Percentiles rank a stretch among this genome's conserved stretches.
Evolutionary conservation across 2,329 filamentous ascomycete species (phyloP).

Genomic region (Dactylellina leptospora): DNA sequence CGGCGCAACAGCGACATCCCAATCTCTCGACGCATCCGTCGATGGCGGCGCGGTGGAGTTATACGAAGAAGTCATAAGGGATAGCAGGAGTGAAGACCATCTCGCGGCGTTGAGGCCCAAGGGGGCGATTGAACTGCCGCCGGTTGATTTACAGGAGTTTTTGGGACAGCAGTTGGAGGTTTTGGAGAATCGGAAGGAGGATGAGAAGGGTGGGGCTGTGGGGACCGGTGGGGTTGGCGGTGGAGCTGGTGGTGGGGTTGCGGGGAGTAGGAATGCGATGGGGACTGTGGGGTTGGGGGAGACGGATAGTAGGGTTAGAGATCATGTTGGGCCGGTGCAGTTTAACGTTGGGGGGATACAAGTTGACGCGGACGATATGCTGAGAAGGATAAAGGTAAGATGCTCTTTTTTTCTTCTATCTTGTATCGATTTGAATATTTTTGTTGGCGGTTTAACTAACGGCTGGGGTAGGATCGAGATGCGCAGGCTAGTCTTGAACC

Average conservation of each 20-base stretch:
- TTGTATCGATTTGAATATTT: not conserved
- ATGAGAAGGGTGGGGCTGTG: constrained; percentile 62
- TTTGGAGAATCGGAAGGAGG: constrained; percentile 72
- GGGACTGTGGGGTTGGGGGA: constrained; percentile 60
- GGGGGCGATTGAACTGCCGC: constrained; percentile 68
- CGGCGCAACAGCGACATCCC: constrained; percentile 54
- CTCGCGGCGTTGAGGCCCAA: constrained; percentile 65
- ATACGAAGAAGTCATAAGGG: constrained; percentile 81
- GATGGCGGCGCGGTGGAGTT: constrained; percentile 72
- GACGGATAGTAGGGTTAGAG: constrained; percentile 65
- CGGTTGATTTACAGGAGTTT: constrained; percentile 80
- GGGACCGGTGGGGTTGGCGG: constrained; percentile 27
- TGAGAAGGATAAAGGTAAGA: constrained; percentile 81
- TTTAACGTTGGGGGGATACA: constrained; percentile 99
- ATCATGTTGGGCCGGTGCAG: constrained; percentile 91
- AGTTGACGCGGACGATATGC: constrained; percentile 91
- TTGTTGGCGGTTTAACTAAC: constrained; percentile 12
- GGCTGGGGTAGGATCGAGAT: constrained; percentile 59
- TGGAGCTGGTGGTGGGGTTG: constrained; percentile 11
- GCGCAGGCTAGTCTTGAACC: constrained; percentile 58
- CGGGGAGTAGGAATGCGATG: constrained; percentile 55
- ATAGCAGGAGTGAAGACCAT: constrained; percentile 72
- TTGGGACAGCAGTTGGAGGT: constrained; percentile 77
- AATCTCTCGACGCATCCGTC: constrained; percentile 57
- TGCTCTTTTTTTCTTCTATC: not conserved